Conservation (phyloP, 768 basidiomycete species). For the Podaxis sp. region DNA sequence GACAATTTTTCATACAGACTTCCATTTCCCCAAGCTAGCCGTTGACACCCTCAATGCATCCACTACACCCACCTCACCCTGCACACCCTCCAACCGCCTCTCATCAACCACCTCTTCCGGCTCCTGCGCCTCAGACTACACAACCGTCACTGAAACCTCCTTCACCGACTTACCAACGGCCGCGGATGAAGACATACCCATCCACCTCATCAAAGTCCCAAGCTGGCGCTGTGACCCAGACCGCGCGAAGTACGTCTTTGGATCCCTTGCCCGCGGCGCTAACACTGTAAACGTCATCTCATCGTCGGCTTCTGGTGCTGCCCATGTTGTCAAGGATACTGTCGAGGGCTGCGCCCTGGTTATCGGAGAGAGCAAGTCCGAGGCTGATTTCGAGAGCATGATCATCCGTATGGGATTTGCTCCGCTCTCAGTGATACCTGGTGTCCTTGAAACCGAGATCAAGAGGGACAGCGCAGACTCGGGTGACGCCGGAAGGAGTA, state of each 20-base stretch:
- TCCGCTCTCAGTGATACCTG: background rate
- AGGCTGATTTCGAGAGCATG: background rate
- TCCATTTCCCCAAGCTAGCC: background rate
- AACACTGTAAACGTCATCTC: background rate
- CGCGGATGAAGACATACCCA: background rate
- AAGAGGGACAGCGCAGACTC: background rate
- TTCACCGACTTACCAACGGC: background rate
- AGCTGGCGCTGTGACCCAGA: conserved; percentile 7
- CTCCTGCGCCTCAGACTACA: background rate
- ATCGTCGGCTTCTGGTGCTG: background rate
- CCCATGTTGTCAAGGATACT: background rate
- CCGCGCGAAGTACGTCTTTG: conserved; percentile 2
- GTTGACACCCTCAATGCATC: background rate
- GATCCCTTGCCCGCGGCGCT: background rate
- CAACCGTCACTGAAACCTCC: background rate
- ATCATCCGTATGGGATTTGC: conserved; percentile 3
- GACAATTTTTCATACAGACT: background rate
- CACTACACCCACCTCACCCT: background rate
- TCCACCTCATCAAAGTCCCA: background rate
- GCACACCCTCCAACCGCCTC: background rate
- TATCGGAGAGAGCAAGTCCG: background rate
- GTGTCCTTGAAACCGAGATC: no score
- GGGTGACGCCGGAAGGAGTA: background rate
- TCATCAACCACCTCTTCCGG: background rate
- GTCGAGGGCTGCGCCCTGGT: background rate